These are phyloP conservation scores for Podaxis carcinomalis DNA, from an alignment of 768 basidiomycete species.

Conservation along the genomic window DNA sequence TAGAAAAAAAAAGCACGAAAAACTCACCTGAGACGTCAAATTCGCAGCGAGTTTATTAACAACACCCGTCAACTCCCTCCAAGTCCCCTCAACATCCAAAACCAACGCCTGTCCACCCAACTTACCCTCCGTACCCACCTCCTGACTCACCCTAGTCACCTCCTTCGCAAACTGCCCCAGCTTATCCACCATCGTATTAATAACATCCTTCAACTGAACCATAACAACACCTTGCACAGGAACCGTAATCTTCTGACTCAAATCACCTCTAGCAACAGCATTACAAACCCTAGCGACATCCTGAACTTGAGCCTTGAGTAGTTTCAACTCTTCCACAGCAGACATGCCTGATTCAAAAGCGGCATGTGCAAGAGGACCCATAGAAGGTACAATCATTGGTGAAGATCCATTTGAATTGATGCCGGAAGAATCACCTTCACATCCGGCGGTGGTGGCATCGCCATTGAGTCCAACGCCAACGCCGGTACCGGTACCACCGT, in stretches of 20 bases:
- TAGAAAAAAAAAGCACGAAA: neutral
- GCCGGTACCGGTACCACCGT: neutral
- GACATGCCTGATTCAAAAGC: conserved; percentile 32
- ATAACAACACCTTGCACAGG: conserved; percentile 70
- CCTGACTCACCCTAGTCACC: conserved; percentile 80
- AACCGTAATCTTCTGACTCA: conserved; percentile 71
- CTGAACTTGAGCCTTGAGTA: conserved; percentile 78
- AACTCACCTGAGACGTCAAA: conserved; percentile 60
- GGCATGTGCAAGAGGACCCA: conserved; percentile 47
- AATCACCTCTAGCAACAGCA: conserved; percentile 67
- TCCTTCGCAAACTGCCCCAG: conserved; percentile 89
- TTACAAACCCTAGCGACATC: conserved; percentile 74
- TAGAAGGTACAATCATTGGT: conserved; percentile 36
- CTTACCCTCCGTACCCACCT: conserved; percentile 86
- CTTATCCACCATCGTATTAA: conserved; percentile 59
- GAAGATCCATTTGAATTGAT: conserved; percentile 48
- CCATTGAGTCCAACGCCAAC: neutral
- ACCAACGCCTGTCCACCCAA: conserved; percentile 85
- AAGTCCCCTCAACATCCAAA: conserved; percentile 86
- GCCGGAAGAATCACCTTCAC: conserved; percentile 14
- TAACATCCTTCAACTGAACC: conserved; percentile 72
- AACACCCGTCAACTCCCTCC: conserved; percentile 78
- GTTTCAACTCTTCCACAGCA: conserved; percentile 66
- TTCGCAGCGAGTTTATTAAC: conserved; percentile 82
- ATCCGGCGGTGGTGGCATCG: neutral